Conservation (phyloP, 2,329 filamentous ascomycete species). For the Byssochlamys sp. region DNA sequence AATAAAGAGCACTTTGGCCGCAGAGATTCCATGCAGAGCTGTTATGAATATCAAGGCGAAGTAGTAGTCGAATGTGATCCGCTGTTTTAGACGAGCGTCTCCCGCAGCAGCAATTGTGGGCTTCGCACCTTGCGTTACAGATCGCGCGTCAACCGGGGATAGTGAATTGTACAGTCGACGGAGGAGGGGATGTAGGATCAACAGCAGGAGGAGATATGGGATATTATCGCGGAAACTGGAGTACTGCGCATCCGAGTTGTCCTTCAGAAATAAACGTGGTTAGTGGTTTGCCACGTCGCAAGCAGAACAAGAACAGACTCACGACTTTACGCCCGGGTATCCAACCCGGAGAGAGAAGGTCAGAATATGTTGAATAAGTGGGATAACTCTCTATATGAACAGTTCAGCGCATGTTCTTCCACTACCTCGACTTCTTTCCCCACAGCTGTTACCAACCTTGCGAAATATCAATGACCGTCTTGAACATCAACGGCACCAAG, state of each 20-base stretch:
- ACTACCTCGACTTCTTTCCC: background rate
- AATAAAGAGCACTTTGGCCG: conserved; percentile 70
- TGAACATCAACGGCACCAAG: conserved; percentile 78
- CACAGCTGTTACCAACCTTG: conserved; percentile 48
- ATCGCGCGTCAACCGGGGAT: conserved; percentile 19
- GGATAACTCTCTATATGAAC: conserved; percentile 60
- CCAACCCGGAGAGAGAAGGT: conserved; percentile 71
- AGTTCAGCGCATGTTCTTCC: background rate
- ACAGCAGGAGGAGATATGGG: conserved; percentile 64
- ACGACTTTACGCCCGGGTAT: conserved; percentile 83
- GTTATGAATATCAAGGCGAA: conserved; percentile 74
- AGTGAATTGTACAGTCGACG: conserved; percentile 60
- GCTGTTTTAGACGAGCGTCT: conserved; percentile 54
- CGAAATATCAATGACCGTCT: conserved; percentile 76
- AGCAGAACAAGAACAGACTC: conserved; percentile 24
- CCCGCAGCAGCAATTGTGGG: conserved; percentile 27
- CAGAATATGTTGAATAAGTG: conserved; percentile 64
- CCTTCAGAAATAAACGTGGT: conserved; percentile 40
- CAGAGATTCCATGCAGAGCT: conserved; percentile 75
- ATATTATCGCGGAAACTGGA: conserved; percentile 74
- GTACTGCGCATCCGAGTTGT: conserved; percentile 86
- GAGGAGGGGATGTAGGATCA: conserved; percentile 69
- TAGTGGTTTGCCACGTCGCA: no score
- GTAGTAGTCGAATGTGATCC: conserved; percentile 68
- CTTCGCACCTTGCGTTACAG: conserved; percentile 2